Conservation (phyloP, 768 basidiomycete species). For the Lactarius tabidus region DNA sequence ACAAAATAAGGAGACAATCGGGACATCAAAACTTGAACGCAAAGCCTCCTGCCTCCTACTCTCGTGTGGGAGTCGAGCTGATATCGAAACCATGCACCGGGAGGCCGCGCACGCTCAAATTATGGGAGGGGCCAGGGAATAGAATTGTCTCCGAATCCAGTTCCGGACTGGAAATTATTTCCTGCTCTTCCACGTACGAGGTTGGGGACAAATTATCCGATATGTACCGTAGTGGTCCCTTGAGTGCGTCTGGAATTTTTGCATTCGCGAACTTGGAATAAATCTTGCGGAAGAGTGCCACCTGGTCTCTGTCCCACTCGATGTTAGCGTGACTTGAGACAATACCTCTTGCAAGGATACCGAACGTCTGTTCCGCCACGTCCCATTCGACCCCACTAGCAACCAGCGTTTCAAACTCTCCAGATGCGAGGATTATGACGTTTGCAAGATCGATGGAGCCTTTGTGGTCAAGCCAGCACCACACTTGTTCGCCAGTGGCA, state of each 20-base stretch:
- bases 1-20: background rate
- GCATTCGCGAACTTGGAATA: background rate
- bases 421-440: background rate
- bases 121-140: background rate
- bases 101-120: background rate
- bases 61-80: background rate
- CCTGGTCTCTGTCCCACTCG: background rate
- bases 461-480: background rate
- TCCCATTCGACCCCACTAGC: background rate
- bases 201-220: background rate
- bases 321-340: background rate
- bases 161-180: too few species aligned
- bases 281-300: background rate
- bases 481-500: background rate
- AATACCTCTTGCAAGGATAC: background rate
- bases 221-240: background rate
- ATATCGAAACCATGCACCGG: background rate
- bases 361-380: background rate
- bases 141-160: too few species aligned
- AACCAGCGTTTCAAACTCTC: background rate
- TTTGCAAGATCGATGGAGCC: background rate
- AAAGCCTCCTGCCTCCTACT: too few species aligned
- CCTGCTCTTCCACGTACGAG: background rate
- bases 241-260: too few species aligned
- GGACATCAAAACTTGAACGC: background rate